Conservation (phyloP, 352 stramenopile genomes). For the Pythium phragmiticola region DNA sequence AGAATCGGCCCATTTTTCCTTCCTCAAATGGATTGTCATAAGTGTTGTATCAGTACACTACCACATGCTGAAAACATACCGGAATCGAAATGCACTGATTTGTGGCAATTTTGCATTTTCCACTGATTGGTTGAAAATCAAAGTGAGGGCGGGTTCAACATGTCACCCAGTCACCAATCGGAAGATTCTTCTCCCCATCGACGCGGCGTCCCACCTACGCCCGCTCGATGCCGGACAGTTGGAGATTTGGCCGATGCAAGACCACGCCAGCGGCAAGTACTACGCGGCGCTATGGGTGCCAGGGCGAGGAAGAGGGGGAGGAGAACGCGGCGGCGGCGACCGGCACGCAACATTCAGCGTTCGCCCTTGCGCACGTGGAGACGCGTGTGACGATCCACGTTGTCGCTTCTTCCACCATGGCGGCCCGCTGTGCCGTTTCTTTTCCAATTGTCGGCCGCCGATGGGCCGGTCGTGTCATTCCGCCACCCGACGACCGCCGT, state of each 20-base stretch:
- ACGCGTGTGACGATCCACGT: not conserved
- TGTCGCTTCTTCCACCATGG: not conserved
- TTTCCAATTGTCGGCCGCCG: not conserved
- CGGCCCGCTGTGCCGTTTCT: constrained; percentile 1
- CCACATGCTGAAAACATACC: no score
- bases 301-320: not conserved
- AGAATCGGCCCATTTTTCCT: not conserved
- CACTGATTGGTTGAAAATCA: constrained; percentile 2
- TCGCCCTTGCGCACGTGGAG: not conserved
- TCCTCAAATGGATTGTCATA: not conserved
- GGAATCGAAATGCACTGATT: not conserved
- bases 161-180: no score
- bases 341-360: not conserved
- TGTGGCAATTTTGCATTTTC: not conserved
- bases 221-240: no score
- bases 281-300: no score
- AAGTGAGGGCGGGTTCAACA: not conserved
- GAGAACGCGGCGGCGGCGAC: not conserved
- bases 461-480: not conserved
- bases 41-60: not conserved
- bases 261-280: no score
- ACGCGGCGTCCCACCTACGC: no score
- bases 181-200: no score
- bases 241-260: no score
- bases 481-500: not conserved